Percentiles rank a stretch among this genome's conserved stretches.
phyloP scores from a whole-genome alignment of 495 filamentous ascomycete genomes.

The Beverwykella pulmonaria region DNA sequence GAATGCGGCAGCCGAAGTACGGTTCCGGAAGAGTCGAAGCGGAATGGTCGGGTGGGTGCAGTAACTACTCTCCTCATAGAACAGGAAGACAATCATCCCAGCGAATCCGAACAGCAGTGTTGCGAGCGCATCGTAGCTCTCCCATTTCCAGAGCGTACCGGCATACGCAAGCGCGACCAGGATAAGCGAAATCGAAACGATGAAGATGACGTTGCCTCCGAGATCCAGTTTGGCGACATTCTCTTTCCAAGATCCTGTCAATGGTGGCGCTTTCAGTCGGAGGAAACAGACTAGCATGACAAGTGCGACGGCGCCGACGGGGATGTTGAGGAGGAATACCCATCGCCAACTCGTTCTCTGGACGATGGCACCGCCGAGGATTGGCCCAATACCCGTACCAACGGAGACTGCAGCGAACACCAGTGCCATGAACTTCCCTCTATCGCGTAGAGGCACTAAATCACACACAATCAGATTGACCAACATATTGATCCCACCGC shows the following conservation, averaged over 20 bases:
- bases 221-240: conserved; percentile 11
- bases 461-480: conserved; percentile 28
- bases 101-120: conserved; percentile 16
- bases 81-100: no score
- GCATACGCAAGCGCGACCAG: conserved; percentile 13
- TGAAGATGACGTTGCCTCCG: conserved; percentile 12
- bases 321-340: conserved; percentile 34
- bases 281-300: conserved; percentile 17
- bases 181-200: conserved; percentile 7
- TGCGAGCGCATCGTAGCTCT: not conserved
- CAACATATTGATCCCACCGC: conserved; percentile 30
- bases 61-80: no score
- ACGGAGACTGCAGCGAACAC: conserved; percentile 17
- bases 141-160: conserved; percentile 12
- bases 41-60: no score
- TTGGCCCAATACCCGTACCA: conserved; percentile 23
- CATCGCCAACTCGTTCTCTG: conserved; percentile 31
- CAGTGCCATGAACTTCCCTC: conserved; percentile 25
- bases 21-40: conserved; percentile 52
- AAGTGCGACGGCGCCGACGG: conserved; percentile 18
- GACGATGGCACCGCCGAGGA: conserved; percentile 30
- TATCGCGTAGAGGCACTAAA: conserved; percentile 22
- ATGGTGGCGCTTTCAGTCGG: conserved; percentile 6
- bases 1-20: conserved; percentile 51
- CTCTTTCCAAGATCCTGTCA: not conserved